Percentiles rank a stretch among this genome's conserved stretches.
Conservation (phyloP, 2,329 filamentous ascomycete species). For the Verticillium nonalfalfae region DNA sequence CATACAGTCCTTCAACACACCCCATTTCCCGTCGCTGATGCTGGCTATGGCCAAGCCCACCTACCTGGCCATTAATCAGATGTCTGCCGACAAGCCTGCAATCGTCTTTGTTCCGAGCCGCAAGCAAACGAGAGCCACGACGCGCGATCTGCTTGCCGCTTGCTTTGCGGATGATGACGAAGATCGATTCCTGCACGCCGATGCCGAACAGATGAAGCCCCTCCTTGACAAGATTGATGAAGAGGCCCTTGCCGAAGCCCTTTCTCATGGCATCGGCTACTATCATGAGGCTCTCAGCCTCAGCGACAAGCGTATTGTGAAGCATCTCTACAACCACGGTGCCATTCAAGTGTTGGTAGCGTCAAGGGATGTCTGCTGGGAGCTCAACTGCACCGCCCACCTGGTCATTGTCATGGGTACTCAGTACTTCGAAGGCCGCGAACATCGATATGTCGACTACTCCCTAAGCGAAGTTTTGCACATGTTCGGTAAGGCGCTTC, state of each 20-base stretch:
- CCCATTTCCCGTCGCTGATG: slow-evolving; percentile 97
- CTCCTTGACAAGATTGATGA: slow-evolving; percentile 81
- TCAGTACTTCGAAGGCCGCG: slow-evolving; percentile 92
- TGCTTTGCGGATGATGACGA: slow-evolving; percentile 87
- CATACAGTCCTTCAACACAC: slow-evolving; percentile 90
- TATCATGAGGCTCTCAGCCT: slow-evolving; percentile 89
- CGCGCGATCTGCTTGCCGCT: slow-evolving; percentile 80
- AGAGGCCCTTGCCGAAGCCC: slow-evolving; percentile 76
- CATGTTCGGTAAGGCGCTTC: slow-evolving; percentile 93
- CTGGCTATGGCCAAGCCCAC: slow-evolving; percentile 95
- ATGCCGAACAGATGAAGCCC: slow-evolving; percentile 73
- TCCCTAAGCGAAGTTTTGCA: slow-evolving; percentile 89
- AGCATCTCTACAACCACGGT: slow-evolving; percentile 82
- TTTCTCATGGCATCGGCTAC: slow-evolving; percentile 93
- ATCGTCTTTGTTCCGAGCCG: slow-evolving; percentile 89
- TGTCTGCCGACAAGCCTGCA: slow-evolving; percentile 83
- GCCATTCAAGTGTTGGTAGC: slow-evolving; percentile 78
- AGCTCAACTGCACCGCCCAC: slow-evolving; percentile 81
- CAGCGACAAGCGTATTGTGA: slow-evolving; percentile 89
- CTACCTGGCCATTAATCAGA: slow-evolving; percentile 80
- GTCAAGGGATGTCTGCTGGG: slow-evolving; percentile 90
- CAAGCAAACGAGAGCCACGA: slow-evolving; percentile 86
- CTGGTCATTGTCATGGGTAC: slow-evolving; percentile 96
- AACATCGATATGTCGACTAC: slow-evolving; percentile 97
- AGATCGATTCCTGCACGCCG: slow-evolving; percentile 85